Base-by-base conservation (phyloP, 495 filamentous ascomycete species). In the Aspergillus kassunensis region DNA sequence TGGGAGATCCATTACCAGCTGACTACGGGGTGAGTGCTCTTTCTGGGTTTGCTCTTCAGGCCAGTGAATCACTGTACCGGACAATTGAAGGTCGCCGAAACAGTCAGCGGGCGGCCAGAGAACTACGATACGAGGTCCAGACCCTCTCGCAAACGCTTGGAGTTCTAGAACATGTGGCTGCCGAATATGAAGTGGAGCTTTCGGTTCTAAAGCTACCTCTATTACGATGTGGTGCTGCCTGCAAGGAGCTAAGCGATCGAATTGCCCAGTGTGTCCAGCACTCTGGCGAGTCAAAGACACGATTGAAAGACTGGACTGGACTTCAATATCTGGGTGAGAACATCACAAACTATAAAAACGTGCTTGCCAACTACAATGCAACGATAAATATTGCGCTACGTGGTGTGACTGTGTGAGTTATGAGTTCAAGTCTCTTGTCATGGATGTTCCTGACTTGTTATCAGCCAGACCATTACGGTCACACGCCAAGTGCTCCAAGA, bases 271-370 rank as follows among this genome's bases (percentile, higher is more conserved):
- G 62, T 40, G 55, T 53, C 35, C 49, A 30, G 18, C 55, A 62
- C 36, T 63, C 62, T 9, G 34, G 41, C 44, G 56, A 45, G 30
- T 18, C 52, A 21, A 55, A 48, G 48, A 62, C 61, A n/a, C 67
- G 64, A 48, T 65, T 69, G 25, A 50, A 57, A 15, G 64, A 69
- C 41, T 69, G 66, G 66, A 60, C 59, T 19, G 63, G 60, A 54
- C 41, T 66, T 44, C 51, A 63, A 34, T 69, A 66, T 37, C 12
- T 59, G 57, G 63, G 59, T 11, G 58, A 56, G 19, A 54, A 69
- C 55, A 65, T 69, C 23, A 46, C 44, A n/a, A 43, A 57, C 29
- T 62, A 63, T n/a, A 61, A 42, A 39, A 49, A 56, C 21, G 48
- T 59, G 9, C 33, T 68, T 15, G 59, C 62, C 35, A 63, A 60